Base-by-base conservation (phyloP, 75 land plant genomes). In the Isoetes taiwanensis region DNA sequence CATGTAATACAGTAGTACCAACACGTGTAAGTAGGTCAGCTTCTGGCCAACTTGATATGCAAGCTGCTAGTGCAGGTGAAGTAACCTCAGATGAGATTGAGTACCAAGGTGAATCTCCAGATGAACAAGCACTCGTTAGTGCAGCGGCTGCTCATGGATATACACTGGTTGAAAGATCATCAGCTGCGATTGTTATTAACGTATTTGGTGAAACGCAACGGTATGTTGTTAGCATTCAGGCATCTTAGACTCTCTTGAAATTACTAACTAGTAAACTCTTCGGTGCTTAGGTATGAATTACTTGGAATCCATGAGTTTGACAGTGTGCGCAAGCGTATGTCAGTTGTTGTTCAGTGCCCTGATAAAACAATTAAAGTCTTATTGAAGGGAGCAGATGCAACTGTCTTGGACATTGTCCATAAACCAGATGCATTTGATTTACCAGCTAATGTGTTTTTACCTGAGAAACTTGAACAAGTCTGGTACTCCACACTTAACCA, bases 61-160 rank as follows among this genome's bases (percentile, higher is more conserved):
- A 81, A 32, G 23, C 41, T 28, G 52, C 55, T 12, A 10, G 16
- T 50, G 61, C 57, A 32, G 37, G 38, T 3, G 30, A 52, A 14
- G 75, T 61, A 35, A 71, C 64, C 8, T 41, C 43, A 19, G 64
- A 61, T 31, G 17, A 32, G 10, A 68, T 85, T 42, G 81, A 74
- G 2, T 86, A 86, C 52, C 93, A 86, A 64, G 89, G 87, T 31
- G 90, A 89, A 60, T 89, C 96, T 58, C 90, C 90, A 40, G 96
- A 89, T 81, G 96, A 89, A 66, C 96, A 85, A 58, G 90, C 90
- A 23, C 59, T 89, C 16, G 96, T 89, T 43, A 29, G 74, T 56
- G 96, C 90, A 4, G 96, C 96, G 30, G 65, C 86, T 48, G 68
- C 83, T 32, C 85, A 89, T 75, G 96, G 90, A 1, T 89, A 79